phyloP scores from a whole-genome alignment of 345 rosid species.

The Heritiera littoralis region DNA sequence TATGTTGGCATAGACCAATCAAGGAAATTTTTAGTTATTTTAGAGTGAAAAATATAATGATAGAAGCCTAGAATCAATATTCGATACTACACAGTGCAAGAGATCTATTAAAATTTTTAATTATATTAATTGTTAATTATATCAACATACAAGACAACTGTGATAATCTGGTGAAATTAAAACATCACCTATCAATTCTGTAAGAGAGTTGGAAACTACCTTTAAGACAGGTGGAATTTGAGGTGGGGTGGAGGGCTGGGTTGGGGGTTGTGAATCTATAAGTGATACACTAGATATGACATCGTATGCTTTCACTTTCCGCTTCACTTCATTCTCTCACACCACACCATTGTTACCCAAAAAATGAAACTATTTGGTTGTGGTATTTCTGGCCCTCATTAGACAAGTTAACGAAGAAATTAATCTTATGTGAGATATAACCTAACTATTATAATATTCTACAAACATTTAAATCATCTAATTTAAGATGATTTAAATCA shows the following conservation, averaged over 20 bases:
- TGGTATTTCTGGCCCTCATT: neutral
- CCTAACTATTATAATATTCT: neutral
- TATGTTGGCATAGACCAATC: neutral
- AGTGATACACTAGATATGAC: no score
- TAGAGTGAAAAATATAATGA: neutral
- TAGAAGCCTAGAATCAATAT: neutral
- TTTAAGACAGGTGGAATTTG: no score
- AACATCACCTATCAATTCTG: no score
- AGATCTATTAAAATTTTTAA: neutral
- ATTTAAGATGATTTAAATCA: neutral
- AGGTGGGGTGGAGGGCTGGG: neutral
- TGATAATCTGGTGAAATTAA: neutral
- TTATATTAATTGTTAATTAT: neutral
- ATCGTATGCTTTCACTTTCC: no score
- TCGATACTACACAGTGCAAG: neutral
- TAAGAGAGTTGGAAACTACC: no score
- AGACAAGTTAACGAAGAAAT: neutral
- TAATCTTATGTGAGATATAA: neutral
- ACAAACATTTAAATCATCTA: conserved; percentile 2
- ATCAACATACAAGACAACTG: neutral
- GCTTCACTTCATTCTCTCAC: neutral
- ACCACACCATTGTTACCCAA: neutral
- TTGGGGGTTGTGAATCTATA: no score
- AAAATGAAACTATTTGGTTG: neutral
- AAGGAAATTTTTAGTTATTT: neutral